Conservation (phyloP, 2,329 filamentous ascomycete species). For the Apiospora malaysiana region DNA sequence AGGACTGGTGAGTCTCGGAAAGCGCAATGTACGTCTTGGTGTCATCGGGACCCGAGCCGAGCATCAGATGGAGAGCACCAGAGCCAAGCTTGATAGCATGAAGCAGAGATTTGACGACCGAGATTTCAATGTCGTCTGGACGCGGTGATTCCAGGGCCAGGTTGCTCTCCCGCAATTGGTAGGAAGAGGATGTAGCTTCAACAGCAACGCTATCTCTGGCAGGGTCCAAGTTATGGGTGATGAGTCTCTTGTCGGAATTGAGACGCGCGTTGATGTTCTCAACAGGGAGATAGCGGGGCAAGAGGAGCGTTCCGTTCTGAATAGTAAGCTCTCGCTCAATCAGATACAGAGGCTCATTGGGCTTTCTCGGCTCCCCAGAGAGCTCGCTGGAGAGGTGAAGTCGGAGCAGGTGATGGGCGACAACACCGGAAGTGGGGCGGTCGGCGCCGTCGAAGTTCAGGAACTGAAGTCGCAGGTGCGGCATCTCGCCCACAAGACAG, state of each 20-base stretch:
- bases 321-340: slow-evolving; percentile 14
- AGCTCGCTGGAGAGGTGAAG: background rate
- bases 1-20: background rate
- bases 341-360: background rate
- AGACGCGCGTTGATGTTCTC: slow-evolving; percentile 26
- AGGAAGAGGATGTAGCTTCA: background rate
- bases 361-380: background rate
- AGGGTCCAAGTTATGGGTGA: background rate
- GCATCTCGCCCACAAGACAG: slow-evolving; percentile 16
- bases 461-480: slow-evolving; percentile 6
- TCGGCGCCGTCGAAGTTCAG: slow-evolving; percentile 13
- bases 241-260: slow-evolving; percentile 24
- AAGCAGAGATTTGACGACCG: background rate
- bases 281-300: slow-evolving; percentile 11
- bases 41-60: background rate
- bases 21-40: background rate
- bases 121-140: background rate
- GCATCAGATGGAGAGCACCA: background rate
- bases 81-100: background rate
- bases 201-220: background rate
- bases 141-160: slow-evolving; percentile 2
- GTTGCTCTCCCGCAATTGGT: background rate
- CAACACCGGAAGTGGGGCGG: background rate
- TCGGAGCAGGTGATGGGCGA: background rate
- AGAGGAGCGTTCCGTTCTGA: background rate